Percentiles rank a stretch among this genome's conserved stretches.
These are phyloP conservation scores for Fraxinus baroniana DNA, from an alignment of 305 asterid species.

Conservation along the genomic window DNA sequence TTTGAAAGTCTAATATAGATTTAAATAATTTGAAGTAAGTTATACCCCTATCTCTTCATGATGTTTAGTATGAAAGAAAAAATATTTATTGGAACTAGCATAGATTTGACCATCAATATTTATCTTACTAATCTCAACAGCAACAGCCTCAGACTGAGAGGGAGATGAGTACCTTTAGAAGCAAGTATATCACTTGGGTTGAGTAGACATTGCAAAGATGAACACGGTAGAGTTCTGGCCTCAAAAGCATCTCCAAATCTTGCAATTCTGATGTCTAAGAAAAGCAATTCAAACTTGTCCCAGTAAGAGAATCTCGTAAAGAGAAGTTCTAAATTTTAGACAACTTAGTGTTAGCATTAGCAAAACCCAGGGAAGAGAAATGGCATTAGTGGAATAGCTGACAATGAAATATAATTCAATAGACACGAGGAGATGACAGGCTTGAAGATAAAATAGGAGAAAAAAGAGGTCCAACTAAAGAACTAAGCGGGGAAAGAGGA, in stretches of 20 bases:
- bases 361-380: background rate
- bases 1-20: background rate
- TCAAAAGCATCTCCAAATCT: slow-evolving; percentile 57
- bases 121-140: background rate
- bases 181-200: slow-evolving; percentile 43
- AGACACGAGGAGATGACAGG: background rate
- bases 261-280: slow-evolving; percentile 59
- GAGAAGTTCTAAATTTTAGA: background rate
- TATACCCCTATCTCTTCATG: background rate
- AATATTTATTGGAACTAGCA: background rate
- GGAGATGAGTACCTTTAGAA: slow-evolving; percentile 45
- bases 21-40: background rate
- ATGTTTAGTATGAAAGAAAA: background rate
- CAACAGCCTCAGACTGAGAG: background rate
- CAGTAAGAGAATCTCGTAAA: slow-evolving; percentile 2
- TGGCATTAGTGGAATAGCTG: background rate
- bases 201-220: slow-evolving; percentile 52
- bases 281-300: slow-evolving; percentile 8
- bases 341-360: background rate
- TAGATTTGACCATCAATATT: background rate
- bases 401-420: background rate
- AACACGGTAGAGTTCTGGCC: slow-evolving; percentile 65
- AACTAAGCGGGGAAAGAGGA: background rate
- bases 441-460: background rate
- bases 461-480: background rate